Conservation (phyloP, 306 rosid genomes). For the Trifolium fragiferum region DNA sequence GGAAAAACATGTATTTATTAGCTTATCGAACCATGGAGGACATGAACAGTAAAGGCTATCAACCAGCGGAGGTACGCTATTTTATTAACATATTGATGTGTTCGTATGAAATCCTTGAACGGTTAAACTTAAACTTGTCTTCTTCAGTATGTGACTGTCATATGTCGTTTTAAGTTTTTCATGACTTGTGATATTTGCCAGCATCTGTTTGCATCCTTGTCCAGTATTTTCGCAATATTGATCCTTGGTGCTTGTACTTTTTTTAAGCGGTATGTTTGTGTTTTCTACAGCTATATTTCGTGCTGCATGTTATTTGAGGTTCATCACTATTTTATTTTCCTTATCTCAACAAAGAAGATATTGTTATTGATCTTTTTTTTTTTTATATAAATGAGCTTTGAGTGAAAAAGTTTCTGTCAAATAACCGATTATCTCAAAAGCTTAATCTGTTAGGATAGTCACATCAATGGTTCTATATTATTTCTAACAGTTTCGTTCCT, state of each 20-base stretch:
- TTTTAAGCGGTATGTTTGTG: slow-evolving; percentile 2
- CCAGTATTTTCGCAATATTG: neutral
- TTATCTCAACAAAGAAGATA: slow-evolving; percentile 4
- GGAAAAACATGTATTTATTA: slow-evolving; percentile 80
- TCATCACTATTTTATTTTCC: neutral
- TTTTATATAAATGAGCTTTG: neutral
- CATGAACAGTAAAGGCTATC: slow-evolving; percentile 85
- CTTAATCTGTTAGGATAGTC: no score
- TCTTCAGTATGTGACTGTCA: neutral
- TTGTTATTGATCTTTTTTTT: neutral
- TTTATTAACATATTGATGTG: slow-evolving; percentile 3
- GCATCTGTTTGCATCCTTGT: slow-evolving; percentile 16
- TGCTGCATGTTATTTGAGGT: slow-evolving; percentile 12
- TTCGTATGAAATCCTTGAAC: slow-evolving; percentile 25
- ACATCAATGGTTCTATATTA: no score
- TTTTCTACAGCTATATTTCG: slow-evolving; percentile 17
- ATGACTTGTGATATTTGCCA: neutral
- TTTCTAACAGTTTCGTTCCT: no score
- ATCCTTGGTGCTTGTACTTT: neutral
- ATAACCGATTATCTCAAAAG: no score
- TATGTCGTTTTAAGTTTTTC: slow-evolving; percentile 13
- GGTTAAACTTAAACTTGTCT: slow-evolving; percentile 31
- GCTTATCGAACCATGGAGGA: slow-evolving; percentile 82
- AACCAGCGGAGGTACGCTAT: slow-evolving; percentile 76
- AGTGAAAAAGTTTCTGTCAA: slow-evolving; percentile 4